Percentiles rank a stretch among this genome's conserved stretches.
phyloP scores from a whole-genome alignment of 2,329 filamentous ascomycete species.

The Akanthomyces dipterigenus region DNA sequence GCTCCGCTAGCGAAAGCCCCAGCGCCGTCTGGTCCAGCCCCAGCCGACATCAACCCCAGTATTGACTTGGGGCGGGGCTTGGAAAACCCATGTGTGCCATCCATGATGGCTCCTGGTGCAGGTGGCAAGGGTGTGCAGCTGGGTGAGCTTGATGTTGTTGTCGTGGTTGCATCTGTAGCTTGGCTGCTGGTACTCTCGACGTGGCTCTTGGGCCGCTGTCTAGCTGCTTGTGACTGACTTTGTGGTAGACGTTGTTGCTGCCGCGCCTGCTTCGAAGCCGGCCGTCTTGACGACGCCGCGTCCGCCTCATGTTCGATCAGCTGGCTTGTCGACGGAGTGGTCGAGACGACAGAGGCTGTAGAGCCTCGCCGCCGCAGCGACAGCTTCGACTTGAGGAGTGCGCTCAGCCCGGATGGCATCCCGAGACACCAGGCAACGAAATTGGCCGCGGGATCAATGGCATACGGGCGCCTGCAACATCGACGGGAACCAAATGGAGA shows the following conservation, averaged over 20 bases:
- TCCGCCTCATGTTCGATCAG: slow-evolving; percentile 6
- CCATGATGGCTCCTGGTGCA: neutral
- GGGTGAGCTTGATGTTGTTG: neutral
- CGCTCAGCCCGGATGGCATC: slow-evolving; percentile 39
- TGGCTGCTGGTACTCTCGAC: neutral
- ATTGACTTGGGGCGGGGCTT: neutral
- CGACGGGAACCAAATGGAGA: neutral
- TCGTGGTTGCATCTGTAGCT: neutral
- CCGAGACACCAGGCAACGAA: neutral
- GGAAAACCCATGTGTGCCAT: neutral
- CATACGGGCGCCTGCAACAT: neutral
- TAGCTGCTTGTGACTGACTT: neutral
- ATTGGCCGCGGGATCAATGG: slow-evolving; percentile 6
- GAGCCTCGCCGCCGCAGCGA: slow-evolving; percentile 12
- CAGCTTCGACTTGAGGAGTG: slow-evolving; percentile 36
- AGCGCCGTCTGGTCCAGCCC: neutral
- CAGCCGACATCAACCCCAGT: neutral
- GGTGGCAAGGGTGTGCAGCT: neutral
- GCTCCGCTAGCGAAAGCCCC: neutral
- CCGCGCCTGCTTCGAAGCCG: neutral
- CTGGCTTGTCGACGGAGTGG: slow-evolving; percentile 12
- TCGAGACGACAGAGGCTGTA: neutral
- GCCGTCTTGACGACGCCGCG: neutral
- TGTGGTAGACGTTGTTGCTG: neutral
- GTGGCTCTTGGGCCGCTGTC: neutral